Evolutionary conservation across 2,329 filamentous ascomycete genomes (phyloP), one percentile per base, ranked within the genome.

Genomic region (Colletotrichum orbiculare): DNA sequence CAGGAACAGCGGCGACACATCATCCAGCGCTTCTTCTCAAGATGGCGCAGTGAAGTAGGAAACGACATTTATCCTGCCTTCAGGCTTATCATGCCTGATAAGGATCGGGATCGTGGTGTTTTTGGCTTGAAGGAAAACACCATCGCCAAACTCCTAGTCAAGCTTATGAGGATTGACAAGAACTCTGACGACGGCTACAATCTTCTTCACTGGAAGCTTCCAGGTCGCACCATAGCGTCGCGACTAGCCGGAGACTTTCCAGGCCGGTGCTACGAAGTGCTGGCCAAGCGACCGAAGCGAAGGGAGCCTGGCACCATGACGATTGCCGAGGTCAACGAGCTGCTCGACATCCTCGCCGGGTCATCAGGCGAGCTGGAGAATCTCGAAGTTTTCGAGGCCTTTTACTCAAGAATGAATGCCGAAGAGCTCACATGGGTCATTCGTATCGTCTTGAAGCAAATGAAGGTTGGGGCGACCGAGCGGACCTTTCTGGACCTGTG

Each of bases 401-500:
- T 98, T 73, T 98, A 98, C 77, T 86, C 89, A 49, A 86, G 87
- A 33, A 98, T 98, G 96, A 96, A 96, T 71, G 87, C 96, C 0
- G 92, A 97, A 68, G 96, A 99, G 79, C 80, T 99, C 69, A 90
- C 92, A 81, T 99, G 96, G 96, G 82, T 98, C 60, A 93, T 99
- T 67, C 91, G 95, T 12, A 97, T 99, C 72, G 91, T 99, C 50
- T 82, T 98, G 35, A 92, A 92, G 67, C 92, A 89, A 71, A 89
- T 90, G 86, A 89, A 86, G 72, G 81, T 90, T 3, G 87, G 88
- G 12, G 94, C 94, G 11, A 94, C 93, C 0, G 94, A 97, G 77
- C 93, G 91, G 78, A 97, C 94, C 0, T 87, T 98, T 63, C 86
- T 99, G 60, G 87, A 95, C 71, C 78, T 92, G 34, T 95, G 91